Evolutionary conservation across 805 yeast genomes (phyloP).

Genomic region (Sugiyamaella americana): DNA sequence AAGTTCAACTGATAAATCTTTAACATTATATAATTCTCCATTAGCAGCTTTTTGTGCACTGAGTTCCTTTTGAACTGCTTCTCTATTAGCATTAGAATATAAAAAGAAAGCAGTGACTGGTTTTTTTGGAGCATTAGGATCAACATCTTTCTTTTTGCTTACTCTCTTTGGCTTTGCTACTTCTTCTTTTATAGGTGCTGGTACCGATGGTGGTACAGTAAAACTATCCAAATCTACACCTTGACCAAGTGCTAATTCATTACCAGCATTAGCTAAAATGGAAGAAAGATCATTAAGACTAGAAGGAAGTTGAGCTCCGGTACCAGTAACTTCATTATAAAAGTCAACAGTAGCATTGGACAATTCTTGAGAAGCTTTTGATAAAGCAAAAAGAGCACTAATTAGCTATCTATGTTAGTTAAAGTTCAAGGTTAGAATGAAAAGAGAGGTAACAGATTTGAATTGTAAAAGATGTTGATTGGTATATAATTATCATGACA

Average conservation of each 20-base stretch:
- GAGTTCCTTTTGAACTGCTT: conserved; percentile 63
- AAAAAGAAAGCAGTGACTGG: conserved; percentile 85
- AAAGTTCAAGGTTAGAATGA: neutral
- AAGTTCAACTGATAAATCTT: conserved; percentile 73
- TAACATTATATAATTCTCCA: conserved; percentile 58
- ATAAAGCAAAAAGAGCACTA: conserved; percentile 71
- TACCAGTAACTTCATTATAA: conserved; percentile 46
- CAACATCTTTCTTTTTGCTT: conserved; percentile 53
- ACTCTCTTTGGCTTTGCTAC: conserved; percentile 37
- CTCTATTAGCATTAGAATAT: conserved; percentile 69
- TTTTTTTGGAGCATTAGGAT: conserved; percentile 93
- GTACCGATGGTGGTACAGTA: conserved; percentile 1
- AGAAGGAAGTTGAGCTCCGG: neutral
- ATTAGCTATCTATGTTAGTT: conserved; percentile 43
- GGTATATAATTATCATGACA: too few species aligned
- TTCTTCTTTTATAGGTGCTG: conserved; percentile 21
- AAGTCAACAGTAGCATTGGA: conserved; percentile 74
- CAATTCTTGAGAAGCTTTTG: conserved; percentile 82
- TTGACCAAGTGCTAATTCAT: conserved; percentile 33
- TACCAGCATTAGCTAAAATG: conserved; percentile 30
- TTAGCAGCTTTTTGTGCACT: conserved; percentile 31
- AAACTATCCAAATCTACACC: conserved; percentile 2
- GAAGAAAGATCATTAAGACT: neutral
- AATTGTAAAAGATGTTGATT: too few species aligned
- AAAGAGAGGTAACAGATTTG: neutral